A percentile compares a stretch with the other conserved stretches of the same genome.
Conservation (phyloP, 2,329 filamentous ascomycete genomes). For the Gnomoniopsis smithogilvyi region DNA sequence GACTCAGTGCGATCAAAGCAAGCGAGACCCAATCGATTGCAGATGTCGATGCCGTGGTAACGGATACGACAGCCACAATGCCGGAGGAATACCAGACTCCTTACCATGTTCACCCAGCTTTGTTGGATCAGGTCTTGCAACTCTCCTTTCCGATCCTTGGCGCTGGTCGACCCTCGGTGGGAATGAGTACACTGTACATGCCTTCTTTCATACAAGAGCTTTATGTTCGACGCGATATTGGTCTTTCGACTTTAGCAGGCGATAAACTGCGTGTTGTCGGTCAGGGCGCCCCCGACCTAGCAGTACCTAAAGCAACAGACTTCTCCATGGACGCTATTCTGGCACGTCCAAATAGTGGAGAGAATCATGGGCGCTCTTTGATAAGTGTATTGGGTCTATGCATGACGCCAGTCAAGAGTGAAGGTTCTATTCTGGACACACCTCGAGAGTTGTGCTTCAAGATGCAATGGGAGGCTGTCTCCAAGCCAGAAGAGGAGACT, state of each 20-base stretch:
- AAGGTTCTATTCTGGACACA: neutral
- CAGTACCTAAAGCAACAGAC: constrained; percentile 9
- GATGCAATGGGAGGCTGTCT: constrained; percentile 22
- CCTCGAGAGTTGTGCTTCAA: constrained; percentile 25
- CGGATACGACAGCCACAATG: constrained; percentile 43
- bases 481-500: neutral
- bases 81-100: constrained; percentile 40
- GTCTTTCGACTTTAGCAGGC: neutral
- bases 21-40: constrained; percentile 27
- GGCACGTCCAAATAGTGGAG: neutral
- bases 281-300: constrained; percentile 4
- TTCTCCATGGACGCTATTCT: constrained; percentile 22
- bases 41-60: constrained; percentile 31
- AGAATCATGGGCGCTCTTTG: neutral
- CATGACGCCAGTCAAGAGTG: constrained; percentile 19
- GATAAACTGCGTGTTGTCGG: constrained; percentile 11
- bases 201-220: constrained; percentile 24
- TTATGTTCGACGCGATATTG: constrained; percentile 9
- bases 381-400: constrained; percentile 23
- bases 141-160: constrained; percentile 36
- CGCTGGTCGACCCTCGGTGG: constrained; percentile 19
- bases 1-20: constrained; percentile 4
- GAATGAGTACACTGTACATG: constrained; percentile 19
- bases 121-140: constrained; percentile 44
- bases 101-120: constrained; percentile 42